Base-by-base conservation (phyloP, 192 early-diverging fungal species). In the Powellomyces hirtus region DNA sequence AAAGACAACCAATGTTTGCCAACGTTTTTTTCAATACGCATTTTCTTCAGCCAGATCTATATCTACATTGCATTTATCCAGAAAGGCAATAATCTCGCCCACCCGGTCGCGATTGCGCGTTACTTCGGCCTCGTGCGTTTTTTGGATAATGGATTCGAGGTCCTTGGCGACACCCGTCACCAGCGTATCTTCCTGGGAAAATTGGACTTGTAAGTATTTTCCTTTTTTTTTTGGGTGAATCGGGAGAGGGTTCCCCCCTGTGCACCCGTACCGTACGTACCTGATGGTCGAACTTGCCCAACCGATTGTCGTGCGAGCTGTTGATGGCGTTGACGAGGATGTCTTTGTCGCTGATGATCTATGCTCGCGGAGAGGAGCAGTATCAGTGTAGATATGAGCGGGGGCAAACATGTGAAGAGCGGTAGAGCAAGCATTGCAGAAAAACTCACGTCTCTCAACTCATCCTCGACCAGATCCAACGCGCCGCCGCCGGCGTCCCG, bases 321-420 rank as follows among this genome's bases (percentile, higher is more conserved):
- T 84, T 86, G 46, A 88, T 73, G 38, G 77, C 78, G 64, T 88
- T 88, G 33, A 82, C 70, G 20, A 88, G 65, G 2, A 69, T 68
- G 53, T 88, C 86, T 59, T 86, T 88, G 72, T 88, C 86, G 57
- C 75, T 74, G 62, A 85, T 71, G 45, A 85, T 76, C 84, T 85
- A 58, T 8, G 44, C n/a, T n/a, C n/a, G n/a, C n/a, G n/a, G n/a
- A n/a, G n/a, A n/a, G n/a, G n/a, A n/a, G n/a, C n/a, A n/a, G n/a
- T n/a, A n/a, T n/a, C n/a, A n/a, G n/a, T n/a, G n/a, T n/a, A n/a
- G n/a, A n/a, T n/a, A n/a, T n/a, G n/a, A n/a, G n/a, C n/a, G n/a
- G n/a, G n/a, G n/a, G n/a, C n/a, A n/a, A n/a, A n/a, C n/a, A n/a
- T n/a, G n/a, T n/a, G n/a, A n/a, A n/a, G n/a, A n/a, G n/a, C n/a